Conservation (phyloP, 331 rosid species). For the Arachis monticola region DNA sequence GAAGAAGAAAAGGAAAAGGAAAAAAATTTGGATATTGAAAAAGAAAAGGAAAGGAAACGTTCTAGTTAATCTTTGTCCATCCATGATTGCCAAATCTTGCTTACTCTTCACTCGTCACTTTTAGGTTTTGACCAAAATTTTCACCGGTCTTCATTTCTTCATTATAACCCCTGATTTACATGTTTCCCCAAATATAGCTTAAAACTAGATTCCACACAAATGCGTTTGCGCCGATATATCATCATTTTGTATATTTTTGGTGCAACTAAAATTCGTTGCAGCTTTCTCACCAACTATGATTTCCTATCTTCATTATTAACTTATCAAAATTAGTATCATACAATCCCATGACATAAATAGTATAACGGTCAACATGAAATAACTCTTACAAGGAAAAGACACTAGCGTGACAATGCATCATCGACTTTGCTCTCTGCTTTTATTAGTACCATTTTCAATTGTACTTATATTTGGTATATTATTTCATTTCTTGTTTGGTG, state of each 20-base stretch:
- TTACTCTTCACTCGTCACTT: constrained; percentile 64
- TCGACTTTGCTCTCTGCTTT: background rate
- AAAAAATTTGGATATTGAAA: constrained; percentile 18
- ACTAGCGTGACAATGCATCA: background rate
- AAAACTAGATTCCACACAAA: constrained; percentile 33
- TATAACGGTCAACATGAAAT: too few species aligned
- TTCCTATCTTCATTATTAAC: background rate
- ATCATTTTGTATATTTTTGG: background rate
- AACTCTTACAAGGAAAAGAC: background rate
- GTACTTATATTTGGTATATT: background rate
- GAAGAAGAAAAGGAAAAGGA: constrained; percentile 45
- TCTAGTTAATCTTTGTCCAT: constrained; percentile 41
- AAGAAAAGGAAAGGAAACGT: constrained; percentile 40
- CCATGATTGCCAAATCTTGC: constrained; percentile 52
- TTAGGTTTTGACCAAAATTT: constrained; percentile 53
- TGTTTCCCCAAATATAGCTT: constrained; percentile 42
- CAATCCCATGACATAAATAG: background rate
- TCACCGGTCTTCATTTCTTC: constrained; percentile 33
- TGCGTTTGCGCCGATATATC: background rate
- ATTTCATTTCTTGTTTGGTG: too few species aligned
- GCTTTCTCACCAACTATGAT: background rate
- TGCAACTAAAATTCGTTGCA: background rate
- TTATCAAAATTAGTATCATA: background rate
- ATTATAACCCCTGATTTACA: constrained; percentile 24
- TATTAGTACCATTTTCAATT: background rate